Percentiles rank a stretch among this genome's conserved stretches.
These are phyloP conservation scores for Arthrinium puccinioides DNA, from an alignment of 2,329 filamentous ascomycete genomes.

Conservation along the genomic window DNA sequence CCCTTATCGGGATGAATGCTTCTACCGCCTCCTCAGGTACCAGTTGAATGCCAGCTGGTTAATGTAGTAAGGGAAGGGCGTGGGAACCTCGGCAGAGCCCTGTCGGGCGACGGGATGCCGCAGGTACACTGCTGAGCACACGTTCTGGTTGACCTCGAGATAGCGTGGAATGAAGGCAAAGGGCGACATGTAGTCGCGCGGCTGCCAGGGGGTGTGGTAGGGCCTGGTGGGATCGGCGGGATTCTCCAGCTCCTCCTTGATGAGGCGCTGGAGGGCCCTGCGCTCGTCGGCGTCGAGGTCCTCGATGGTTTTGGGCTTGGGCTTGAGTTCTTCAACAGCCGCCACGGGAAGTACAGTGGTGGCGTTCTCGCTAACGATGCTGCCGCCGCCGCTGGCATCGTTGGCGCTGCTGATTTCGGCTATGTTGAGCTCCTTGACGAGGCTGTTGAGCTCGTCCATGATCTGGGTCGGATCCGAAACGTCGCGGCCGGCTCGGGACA, in stretches of 20 bases:
- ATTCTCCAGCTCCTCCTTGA: conserved; percentile 64
- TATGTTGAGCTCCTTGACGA: conserved; percentile 40
- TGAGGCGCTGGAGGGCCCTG: conserved; percentile 44
- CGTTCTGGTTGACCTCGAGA: conserved; percentile 94
- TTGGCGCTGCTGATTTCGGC: conserved; percentile 11
- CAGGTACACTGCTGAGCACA: conserved; percentile 92
- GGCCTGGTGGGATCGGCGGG: conserved; percentile 70
- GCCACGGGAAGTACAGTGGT: neutral
- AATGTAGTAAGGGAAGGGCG: conserved; percentile 65
- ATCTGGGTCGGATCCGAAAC: conserved; percentile 31
- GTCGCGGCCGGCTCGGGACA: conserved; percentile 41
- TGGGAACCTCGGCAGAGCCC: conserved; percentile 74
- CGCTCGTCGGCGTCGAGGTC: conserved; percentile 46
- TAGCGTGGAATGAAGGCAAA: conserved; percentile 95
- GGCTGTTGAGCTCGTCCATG: conserved; percentile 44
- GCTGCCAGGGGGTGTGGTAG: conserved; percentile 86
- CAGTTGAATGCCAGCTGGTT: conserved; percentile 84
- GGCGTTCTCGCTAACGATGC: conserved; percentile 14
- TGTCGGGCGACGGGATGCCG: conserved; percentile 86
- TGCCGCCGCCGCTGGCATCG: conserved; percentile 9
- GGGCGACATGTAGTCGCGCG: conserved; percentile 77
- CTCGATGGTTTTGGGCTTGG: conserved; percentile 19
- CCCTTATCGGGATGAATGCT: no score
- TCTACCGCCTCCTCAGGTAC: conserved; percentile 77
- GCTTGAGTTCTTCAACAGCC: neutral